These are phyloP conservation scores for Jatropha podagrica DNA, from an alignment of 441 rosid genomes.

Conservation along the genomic window DNA sequence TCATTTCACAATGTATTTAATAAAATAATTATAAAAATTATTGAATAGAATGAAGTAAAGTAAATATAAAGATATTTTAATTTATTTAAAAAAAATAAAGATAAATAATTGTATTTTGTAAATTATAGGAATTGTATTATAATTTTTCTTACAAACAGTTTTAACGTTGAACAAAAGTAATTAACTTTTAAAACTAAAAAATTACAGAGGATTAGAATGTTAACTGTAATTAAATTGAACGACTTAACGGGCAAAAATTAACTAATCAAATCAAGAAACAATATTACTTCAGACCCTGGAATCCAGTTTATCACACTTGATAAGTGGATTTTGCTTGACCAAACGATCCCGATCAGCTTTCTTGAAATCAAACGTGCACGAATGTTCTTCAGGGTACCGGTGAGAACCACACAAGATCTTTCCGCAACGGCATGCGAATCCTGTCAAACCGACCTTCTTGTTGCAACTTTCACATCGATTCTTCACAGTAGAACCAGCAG, in stretches of 20 bases:
- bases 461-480: constrained; percentile 37
- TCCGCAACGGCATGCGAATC: constrained; percentile 52
- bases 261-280: not conserved
- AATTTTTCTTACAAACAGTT: too few relatives aligned
- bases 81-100: too few relatives aligned
- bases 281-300: constrained; percentile 16
- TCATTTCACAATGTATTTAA: too few relatives aligned
- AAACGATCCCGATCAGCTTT: constrained; percentile 22
- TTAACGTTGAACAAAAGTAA: too few relatives aligned
- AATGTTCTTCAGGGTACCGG: constrained; percentile 43
- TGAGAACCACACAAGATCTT: constrained; percentile 42
- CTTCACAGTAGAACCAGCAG: not conserved
- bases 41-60: too few relatives aligned
- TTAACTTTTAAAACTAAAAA: too few relatives aligned
- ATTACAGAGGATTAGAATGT: not conserved
- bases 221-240: not conserved
- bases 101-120: too few relatives aligned
- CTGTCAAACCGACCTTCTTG: constrained; percentile 46
- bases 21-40: too few relatives aligned
- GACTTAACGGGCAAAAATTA: not conserved
- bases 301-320: constrained; percentile 34
- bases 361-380: constrained; percentile 45
- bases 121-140: too few relatives aligned
- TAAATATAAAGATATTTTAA: too few relatives aligned
- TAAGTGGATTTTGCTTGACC: constrained; percentile 28